A percentile compares a stretch with the other conserved stretches of the same genome.
These are phyloP conservation scores for Malania oleifera DNA, from an alignment of 164 flowering plant species.

Conservation along the genomic window DNA sequence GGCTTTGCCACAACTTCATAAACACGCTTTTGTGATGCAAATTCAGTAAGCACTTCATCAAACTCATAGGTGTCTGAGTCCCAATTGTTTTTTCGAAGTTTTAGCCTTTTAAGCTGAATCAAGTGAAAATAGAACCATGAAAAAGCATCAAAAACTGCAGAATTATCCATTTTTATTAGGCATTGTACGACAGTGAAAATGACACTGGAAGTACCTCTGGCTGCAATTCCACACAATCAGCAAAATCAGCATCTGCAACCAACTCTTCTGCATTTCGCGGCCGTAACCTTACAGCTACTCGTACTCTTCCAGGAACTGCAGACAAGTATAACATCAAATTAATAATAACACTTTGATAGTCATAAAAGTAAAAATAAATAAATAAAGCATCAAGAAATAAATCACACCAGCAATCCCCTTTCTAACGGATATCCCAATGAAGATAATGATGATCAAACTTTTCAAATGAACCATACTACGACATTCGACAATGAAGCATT, in stretches of 20 bases:
- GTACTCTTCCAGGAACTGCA: slow-evolving; percentile 82
- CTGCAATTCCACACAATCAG: slow-evolving; percentile 94
- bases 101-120: slow-evolving; percentile 83
- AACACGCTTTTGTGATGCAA: slow-evolving; percentile 96
- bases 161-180: background rate
- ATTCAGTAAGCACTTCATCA: slow-evolving; percentile 96
- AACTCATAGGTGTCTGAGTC: slow-evolving; percentile 90
- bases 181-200: background rate
- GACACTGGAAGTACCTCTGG: slow-evolving; percentile 61
- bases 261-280: slow-evolving; percentile 82
- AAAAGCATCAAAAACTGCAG: background rate
- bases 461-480: background rate
- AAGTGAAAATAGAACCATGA: slow-evolving; percentile 3
- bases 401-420: background rate
- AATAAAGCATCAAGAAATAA: background rate
- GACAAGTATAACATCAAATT: slow-evolving; percentile 8
- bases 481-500: too few relatives aligned
- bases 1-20: slow-evolving; percentile 99
- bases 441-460: background rate
- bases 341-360: background rate
- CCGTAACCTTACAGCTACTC: slow-evolving; percentile 92
- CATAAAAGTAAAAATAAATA: background rate
- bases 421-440: background rate
- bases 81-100: slow-evolving; percentile 94
- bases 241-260: slow-evolving; percentile 95